Evolutionary conservation across 108 stramenopile genomes (phyloP).

Genomic region (Nannochloropsis oceanica): DNA sequence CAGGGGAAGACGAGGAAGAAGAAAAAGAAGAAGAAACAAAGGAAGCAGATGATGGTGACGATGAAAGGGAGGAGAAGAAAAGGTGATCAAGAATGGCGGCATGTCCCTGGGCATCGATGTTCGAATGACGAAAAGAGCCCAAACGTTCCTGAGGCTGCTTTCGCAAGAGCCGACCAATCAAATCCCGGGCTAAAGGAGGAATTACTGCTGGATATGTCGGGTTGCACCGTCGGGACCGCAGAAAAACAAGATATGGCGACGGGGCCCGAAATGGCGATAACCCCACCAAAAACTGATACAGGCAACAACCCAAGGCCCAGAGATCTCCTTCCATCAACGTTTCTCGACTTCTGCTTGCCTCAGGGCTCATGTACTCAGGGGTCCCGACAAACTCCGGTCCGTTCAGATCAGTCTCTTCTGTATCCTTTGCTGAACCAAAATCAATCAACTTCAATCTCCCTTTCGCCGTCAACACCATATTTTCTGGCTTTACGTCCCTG

Average conservation of each 20-base stretch:
- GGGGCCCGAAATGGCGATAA: slow-evolving; percentile 32
- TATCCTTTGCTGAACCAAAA: slow-evolving; percentile 93
- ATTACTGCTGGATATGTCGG: slow-evolving; percentile 3
- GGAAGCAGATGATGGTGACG: too few species aligned
- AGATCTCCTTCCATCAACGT: slow-evolving; percentile 26
- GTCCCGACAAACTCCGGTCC: slow-evolving; percentile 98
- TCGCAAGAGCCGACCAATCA: slow-evolving; percentile 7
- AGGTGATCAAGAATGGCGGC: background rate
- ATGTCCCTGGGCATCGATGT: background rate
- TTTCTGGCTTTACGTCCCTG: slow-evolving; percentile 92
- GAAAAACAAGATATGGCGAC: slow-evolving; percentile 22
- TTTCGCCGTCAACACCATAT: slow-evolving; percentile 58
- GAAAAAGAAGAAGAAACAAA: too few species aligned
- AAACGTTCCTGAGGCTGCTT: slow-evolving; percentile 3
- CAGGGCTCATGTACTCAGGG: slow-evolving; percentile 96
- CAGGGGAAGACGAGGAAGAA: too few species aligned
- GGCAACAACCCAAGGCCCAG: slow-evolving; percentile 28
- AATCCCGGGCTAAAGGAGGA: slow-evolving; percentile 11
- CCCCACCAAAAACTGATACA: slow-evolving; percentile 32
- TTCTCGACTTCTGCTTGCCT: slow-evolving; percentile 58
- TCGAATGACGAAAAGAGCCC: background rate
- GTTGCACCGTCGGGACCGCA: background rate
- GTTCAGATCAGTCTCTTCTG: slow-evolving; percentile 74
- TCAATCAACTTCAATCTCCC: slow-evolving; percentile 83
- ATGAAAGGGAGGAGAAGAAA: background rate